Conservation (phyloP, 345 rosid genomes). For the Geranium brycei region DNA sequence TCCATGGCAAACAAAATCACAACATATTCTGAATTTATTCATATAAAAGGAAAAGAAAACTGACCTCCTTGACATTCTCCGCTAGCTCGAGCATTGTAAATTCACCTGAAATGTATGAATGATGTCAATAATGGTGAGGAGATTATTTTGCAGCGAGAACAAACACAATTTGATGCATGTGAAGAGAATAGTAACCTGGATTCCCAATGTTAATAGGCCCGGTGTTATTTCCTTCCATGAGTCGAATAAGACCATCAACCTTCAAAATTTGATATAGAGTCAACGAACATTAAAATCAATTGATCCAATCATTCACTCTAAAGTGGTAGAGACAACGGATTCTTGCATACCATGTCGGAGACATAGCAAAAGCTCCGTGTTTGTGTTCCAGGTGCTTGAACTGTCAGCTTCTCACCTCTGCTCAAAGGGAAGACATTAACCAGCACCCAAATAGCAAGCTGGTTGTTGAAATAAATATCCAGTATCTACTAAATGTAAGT, state of each 20-base stretch:
- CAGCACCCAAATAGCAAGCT: too few relatives aligned
- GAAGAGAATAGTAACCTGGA: conserved; percentile 32
- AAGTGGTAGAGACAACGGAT: neutral
- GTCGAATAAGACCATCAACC: conserved; percentile 85
- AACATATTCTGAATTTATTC: neutral
- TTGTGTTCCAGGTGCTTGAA: conserved; percentile 85
- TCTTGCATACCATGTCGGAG: conserved; percentile 63
- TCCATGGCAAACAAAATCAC: neutral
- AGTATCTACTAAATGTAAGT: neutral
- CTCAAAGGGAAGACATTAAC: conserved; percentile 5
- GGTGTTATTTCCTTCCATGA: conserved; percentile 80
- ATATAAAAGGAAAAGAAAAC: neutral
- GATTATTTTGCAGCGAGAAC: neutral
- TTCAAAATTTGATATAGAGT: conserved; percentile 6
- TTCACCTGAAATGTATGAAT: conserved; percentile 36
- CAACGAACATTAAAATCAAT: neutral
- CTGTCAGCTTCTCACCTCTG: conserved; percentile 70
- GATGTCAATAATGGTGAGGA: neutral
- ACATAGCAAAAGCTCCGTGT: conserved; percentile 87
- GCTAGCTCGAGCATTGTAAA: conserved; percentile 18
- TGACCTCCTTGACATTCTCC: conserved; percentile 73
- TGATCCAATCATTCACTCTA: too few relatives aligned
- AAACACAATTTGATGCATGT: too few relatives aligned
- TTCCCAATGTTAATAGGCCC: conserved; percentile 87
- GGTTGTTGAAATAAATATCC: too few relatives aligned